Conservation (phyloP, 2,329 filamentous ascomycete species). For the Magnaporthales sp. region DNA sequence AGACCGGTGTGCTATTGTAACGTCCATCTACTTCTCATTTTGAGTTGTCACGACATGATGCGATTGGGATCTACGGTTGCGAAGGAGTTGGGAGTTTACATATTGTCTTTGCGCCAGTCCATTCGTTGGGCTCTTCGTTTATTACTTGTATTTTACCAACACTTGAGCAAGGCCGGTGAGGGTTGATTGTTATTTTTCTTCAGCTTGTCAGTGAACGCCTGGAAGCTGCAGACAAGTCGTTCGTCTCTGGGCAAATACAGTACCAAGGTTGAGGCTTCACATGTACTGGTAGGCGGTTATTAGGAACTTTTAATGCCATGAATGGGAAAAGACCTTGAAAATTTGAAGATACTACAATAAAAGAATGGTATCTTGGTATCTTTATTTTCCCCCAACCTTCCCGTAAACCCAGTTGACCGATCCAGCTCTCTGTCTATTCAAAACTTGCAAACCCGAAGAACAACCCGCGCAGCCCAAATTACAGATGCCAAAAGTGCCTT, state of each 20-base stretch:
- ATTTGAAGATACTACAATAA: not conserved
- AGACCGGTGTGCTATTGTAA: not conserved
- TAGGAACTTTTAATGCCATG: not conserved
- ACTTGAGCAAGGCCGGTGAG: not conserved
- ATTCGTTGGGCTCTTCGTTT: not conserved
- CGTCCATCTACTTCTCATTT: not conserved
- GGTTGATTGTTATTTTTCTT: not conserved
- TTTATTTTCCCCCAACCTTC: not conserved
- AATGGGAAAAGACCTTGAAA: not conserved
- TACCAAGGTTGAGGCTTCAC: not conserved
- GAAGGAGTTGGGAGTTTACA: not conserved
- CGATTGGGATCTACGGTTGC: not conserved
- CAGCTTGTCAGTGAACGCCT: not conserved
- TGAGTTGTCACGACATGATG: not conserved
- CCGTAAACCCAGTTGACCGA: not conserved
- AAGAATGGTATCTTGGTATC: slow-evolving; percentile 1
- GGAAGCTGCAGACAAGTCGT: not conserved
- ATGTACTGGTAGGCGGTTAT: not conserved
- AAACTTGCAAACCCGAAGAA: not conserved
- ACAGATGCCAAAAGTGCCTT: not conserved
- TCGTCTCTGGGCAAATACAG: not conserved
- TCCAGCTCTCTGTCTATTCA: not conserved
- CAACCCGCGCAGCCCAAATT: not conserved
- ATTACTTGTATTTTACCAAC: not conserved
- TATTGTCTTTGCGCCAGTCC: not conserved